Evolutionary conservation across 441 rosid genomes (phyloP).

Genomic region (Pelargonium australe): DNA sequence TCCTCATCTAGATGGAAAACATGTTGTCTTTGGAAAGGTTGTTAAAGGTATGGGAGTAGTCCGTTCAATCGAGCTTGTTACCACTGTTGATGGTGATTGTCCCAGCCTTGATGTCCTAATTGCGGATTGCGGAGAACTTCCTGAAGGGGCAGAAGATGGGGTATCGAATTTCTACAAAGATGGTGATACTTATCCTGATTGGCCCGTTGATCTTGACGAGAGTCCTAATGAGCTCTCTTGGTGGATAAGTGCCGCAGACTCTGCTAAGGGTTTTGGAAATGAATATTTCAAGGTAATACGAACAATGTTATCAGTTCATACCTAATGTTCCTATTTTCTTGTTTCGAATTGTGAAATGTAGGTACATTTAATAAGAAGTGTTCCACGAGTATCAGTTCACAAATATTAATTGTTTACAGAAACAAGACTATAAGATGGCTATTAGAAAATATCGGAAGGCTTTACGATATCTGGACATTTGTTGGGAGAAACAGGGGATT

Average conservation of each 20-base stretch:
- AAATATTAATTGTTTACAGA: slow-evolving; percentile 31
- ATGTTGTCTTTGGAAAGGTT: slow-evolving; percentile 87
- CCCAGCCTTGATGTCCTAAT: slow-evolving; percentile 56
- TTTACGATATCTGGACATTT: slow-evolving; percentile 75
- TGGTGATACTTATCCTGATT: slow-evolving; percentile 79
- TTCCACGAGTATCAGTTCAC: background rate
- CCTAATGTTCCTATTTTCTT: background rate
- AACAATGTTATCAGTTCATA: background rate
- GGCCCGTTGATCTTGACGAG: slow-evolving; percentile 79
- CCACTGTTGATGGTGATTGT: slow-evolving; percentile 35
- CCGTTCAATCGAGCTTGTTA: slow-evolving; percentile 72
- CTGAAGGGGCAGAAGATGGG: slow-evolving; percentile 76
- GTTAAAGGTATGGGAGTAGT: slow-evolving; percentile 91
- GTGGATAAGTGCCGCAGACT: slow-evolving; percentile 89
- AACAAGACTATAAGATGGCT: slow-evolving; percentile 91
- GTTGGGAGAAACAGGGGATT: slow-evolving; percentile 98
- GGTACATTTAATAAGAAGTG: too few species aligned
- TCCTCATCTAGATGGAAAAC: slow-evolving; percentile 84
- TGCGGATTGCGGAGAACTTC: slow-evolving; percentile 73
- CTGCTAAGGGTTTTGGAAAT: slow-evolving; percentile 67
- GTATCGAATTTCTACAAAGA: slow-evolving; percentile 73
- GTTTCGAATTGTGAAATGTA: background rate
- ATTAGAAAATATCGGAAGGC: slow-evolving; percentile 85
- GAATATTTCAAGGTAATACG: slow-evolving; percentile 62
- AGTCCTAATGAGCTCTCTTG: slow-evolving; percentile 62